Conservation (phyloP, 257 asterid species). For the Lycium barbarum region DNA sequence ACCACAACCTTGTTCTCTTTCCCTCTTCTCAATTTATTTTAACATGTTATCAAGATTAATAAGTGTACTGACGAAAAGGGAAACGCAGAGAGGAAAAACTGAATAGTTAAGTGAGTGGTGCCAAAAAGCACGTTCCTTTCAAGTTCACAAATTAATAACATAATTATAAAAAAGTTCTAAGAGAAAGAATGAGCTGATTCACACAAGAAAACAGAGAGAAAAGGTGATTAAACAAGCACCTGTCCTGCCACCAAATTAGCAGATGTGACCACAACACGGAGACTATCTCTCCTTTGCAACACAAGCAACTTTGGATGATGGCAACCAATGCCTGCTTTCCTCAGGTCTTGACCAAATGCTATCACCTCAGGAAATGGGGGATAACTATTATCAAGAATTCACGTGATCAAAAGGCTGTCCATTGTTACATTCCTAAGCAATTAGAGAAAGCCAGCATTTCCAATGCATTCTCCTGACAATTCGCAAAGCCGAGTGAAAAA, state of each 20-base stretch:
- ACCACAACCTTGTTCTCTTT: neutral
- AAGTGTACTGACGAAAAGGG: neutral
- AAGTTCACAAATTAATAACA: conserved; percentile 7
- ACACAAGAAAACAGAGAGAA: conserved; percentile 13
- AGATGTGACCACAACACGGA: conserved; percentile 84
- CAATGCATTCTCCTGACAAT: conserved; percentile 4
- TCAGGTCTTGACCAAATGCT: conserved; percentile 86
- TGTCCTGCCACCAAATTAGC: conserved; percentile 90
- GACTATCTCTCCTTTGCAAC: conserved; percentile 73
- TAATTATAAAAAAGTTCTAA: neutral
- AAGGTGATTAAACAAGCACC: conserved; percentile 51
- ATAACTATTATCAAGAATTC: conserved; percentile 57
- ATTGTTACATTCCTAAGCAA: conserved; percentile 34
- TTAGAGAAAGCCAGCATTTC: conserved; percentile 27
- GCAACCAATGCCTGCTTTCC: conserved; percentile 83
- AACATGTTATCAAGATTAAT: neutral
- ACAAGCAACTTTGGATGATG: conserved; percentile 91
- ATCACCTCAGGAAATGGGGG: conserved; percentile 91
- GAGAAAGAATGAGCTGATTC: neutral
- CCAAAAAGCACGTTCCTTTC: neutral
- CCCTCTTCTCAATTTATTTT: neutral
- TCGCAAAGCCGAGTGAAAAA: neutral
- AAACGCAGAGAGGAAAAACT: neutral
- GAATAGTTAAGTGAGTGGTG: neutral
- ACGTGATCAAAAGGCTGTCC: conserved; percentile 35